Conservation (phyloP, 2,329 filamentous ascomycete genomes). For the Cyclaneusma minus region DNA sequence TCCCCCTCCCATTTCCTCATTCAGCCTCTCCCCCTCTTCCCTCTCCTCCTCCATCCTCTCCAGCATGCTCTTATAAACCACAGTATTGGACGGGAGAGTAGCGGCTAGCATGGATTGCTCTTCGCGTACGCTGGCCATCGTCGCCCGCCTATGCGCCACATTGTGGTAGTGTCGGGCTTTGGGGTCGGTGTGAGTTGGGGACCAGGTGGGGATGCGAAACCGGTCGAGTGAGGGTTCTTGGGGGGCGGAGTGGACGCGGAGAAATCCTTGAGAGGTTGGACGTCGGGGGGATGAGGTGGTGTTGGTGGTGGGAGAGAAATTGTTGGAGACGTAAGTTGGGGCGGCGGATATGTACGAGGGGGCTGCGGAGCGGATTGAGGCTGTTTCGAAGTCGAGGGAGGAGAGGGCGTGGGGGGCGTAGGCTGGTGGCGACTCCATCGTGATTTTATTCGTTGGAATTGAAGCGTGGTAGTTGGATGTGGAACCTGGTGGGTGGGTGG, state of each 20-base stretch:
- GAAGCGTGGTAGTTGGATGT: no score
- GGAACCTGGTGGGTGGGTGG: not conserved
- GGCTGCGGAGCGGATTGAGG: conserved; percentile 50
- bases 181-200: conserved; percentile 35
- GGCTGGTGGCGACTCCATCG: conserved; percentile 2
- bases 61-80: conserved; percentile 11
- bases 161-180: conserved; percentile 45
- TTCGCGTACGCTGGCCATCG: conserved; percentile 22
- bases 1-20: conserved; percentile 5
- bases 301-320: conserved; percentile 20
- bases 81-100: conserved; percentile 9
- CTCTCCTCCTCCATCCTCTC: conserved; percentile 1
- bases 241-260: conserved; percentile 36
- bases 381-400: conserved; percentile 43
- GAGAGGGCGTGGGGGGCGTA: conserved; percentile 17
- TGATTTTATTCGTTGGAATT: no score
- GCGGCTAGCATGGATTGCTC: conserved; percentile 12
- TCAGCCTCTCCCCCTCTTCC: conserved; percentile 1
- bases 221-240: conserved; percentile 28
- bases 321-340: conserved; percentile 49
- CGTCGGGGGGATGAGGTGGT: conserved; percentile 6
- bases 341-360: conserved; percentile 54
- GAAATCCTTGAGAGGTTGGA: conserved; percentile 18
- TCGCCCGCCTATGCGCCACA: conserved; percentile 46
- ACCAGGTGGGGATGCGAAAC: conserved; percentile 46